Base-by-base conservation (phyloP, 2,329 filamentous ascomycete genomes). In the Lasiodiplodia sp. region DNA sequence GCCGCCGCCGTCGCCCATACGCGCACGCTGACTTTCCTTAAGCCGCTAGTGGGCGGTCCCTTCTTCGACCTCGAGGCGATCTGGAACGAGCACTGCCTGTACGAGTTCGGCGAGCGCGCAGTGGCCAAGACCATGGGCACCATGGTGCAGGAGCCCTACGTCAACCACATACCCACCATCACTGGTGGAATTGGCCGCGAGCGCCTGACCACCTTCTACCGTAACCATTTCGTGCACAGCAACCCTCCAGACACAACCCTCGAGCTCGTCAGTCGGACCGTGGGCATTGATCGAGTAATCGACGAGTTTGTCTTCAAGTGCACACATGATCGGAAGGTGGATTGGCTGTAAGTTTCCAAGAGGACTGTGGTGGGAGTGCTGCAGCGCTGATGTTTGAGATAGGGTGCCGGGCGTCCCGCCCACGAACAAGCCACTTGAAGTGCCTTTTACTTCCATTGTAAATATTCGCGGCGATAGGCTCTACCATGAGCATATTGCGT, bases 111-210 rank as follows among this genome's bases (percentile, higher is more conserved):
- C 1, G 87, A 89, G 67, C 85, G 91, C 12, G 87, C 87, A 2
- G 91, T 93, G 0, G 88, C 88, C 70, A 87, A 88, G 71, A 94
- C 91, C 0, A 94, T 94, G 91, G 84, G 84, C n/a, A 94, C 91
- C 0, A 94, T 94, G 91, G 91, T 93, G 1, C 84, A 89, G 58
- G 88, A 93, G 76, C 92, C 91, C 1, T 93, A 94, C 73, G 91
- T 94, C 1, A 94, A 94, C 75, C 90, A 94, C 75, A 83, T 93
- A 2, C 90, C 91, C 0, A 93, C 91, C 0, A 84, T 89, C 73
- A 82, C 85, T 72, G 92, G 92, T 2, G 92, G 92, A 0, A 85
- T 93, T 40, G 92, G 92, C 0, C 85, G 91, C 21, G 80, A 82
- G 2, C 80, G 81, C 1, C 80, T 94, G 10, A 88, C 89, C 0